These are phyloP conservation scores for Discostella stelligeroides DNA, from an alignment of 108 stramenopile genomes.

Conservation along the genomic window DNA sequence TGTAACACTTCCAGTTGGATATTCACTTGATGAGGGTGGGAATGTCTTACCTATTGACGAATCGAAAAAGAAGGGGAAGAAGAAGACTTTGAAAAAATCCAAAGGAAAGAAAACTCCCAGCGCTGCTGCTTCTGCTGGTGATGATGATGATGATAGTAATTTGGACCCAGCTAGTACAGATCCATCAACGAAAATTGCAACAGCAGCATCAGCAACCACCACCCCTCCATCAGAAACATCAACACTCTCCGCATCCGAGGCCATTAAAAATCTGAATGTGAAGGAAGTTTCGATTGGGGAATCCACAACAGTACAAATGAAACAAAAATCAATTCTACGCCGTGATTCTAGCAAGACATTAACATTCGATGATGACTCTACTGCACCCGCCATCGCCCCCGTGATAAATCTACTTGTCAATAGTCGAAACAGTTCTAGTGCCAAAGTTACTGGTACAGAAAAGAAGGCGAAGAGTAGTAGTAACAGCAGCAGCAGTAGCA, in stretches of 20 bases:
- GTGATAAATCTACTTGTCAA: slow-evolving; percentile 46
- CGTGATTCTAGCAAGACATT: slow-evolving; percentile 22
- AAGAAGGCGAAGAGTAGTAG: slow-evolving; percentile 26
- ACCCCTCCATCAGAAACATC: slow-evolving; percentile 1
- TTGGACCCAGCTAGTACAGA: slow-evolving; percentile 9
- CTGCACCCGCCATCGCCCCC: slow-evolving; percentile 24
- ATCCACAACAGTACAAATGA: slow-evolving; percentile 67
- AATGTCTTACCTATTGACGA: slow-evolving; percentile 36
- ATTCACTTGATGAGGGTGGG: slow-evolving; percentile 35
- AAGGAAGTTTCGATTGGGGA: slow-evolving; percentile 84
- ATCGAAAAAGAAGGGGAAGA: slow-evolving; percentile 13
- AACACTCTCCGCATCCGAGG: slow-evolving; percentile 61
- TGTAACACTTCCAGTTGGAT: slow-evolving; percentile 45
- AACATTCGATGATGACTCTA: slow-evolving; percentile 10
- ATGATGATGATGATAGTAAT: not conserved
- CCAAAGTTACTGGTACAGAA: slow-evolving; percentile 37
- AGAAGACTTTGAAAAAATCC: slow-evolving; percentile 1
- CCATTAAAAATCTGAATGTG: slow-evolving; percentile 67
- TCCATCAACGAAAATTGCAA: too few species aligned
- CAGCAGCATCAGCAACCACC: not conserved
- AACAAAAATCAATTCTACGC: slow-evolving; percentile 47
- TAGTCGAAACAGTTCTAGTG: not conserved
- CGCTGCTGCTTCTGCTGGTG: not conserved
- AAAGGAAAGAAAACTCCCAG: not conserved
- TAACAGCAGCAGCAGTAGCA: too few species aligned